Evolutionary conservation across 75 land plant species (phyloP).

Genomic region (Picea glauca): DNA sequence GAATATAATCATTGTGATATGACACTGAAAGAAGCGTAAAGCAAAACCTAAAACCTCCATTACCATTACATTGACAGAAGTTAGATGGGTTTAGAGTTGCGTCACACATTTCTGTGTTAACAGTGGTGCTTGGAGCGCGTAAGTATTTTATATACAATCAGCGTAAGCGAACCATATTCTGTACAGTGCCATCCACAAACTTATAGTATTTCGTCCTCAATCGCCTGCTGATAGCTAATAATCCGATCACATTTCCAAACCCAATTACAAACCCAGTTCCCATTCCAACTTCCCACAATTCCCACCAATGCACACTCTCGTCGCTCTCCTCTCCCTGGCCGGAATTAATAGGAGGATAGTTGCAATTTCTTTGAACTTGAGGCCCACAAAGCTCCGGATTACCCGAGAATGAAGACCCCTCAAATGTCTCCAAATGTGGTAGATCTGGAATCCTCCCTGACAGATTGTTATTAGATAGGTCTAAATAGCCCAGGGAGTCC

Average conservation of each 20-base stretch:
- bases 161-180: too few species aligned
- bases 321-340: neutral
- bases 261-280: neutral
- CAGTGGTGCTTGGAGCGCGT: too few species aligned
- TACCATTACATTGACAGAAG: too few species aligned
- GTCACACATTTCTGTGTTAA: too few species aligned
- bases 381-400: conserved; percentile 13
- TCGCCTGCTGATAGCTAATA: neutral
- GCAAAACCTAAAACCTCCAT: too few species aligned
- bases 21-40: too few species aligned
- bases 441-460: neutral
- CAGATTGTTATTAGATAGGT: too few species aligned
- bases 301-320: neutral
- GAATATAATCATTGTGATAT: too few species aligned
- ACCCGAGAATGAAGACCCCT: neutral
- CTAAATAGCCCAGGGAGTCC: too few species aligned
- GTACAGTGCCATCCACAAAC: too few species aligned
- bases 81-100: too few species aligned
- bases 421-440: neutral
- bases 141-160: too few species aligned
- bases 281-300: neutral
- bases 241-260: neutral
- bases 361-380: neutral
- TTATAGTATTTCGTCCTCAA: neutral
- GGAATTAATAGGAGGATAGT: neutral